Percentiles rank a stretch among this genome's conserved stretches.
Evolutionary conservation across 179 eudicot species (phyloP).

Genomic region (Nepenthes alata): DNA sequence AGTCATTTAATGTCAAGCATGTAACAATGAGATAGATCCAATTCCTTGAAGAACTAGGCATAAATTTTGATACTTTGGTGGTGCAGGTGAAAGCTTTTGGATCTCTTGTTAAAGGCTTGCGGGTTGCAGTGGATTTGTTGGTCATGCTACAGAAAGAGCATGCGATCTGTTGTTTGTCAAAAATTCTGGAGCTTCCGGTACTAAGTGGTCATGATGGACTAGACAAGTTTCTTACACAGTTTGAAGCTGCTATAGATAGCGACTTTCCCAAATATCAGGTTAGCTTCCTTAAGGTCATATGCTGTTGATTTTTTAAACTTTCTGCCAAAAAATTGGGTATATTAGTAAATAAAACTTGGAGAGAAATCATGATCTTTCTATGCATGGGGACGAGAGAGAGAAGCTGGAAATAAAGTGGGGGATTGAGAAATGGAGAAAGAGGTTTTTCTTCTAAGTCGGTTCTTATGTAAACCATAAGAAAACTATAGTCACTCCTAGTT

Average conservation of each 20-base stretch:
- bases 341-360: no score
- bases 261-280: conserved; percentile 95
- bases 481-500: no score
- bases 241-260: conserved; percentile 91
- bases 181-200: conserved; percentile 52
- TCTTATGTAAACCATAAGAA: no score
- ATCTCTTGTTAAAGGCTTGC: conserved; percentile 71
- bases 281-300: conserved; percentile 6
- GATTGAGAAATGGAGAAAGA: no score
- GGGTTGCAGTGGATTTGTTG: conserved; percentile 57
- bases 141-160: conserved; percentile 39
- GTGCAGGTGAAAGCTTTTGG: conserved; percentile 84
- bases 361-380: no score
- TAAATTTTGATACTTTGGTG: background rate
- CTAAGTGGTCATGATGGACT: conserved; percentile 54
- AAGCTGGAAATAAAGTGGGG: no score
- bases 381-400: no score
- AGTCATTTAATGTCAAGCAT: no score
- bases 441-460: no score
- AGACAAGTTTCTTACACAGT: conserved; percentile 62
- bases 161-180: conserved; percentile 29
- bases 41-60: no score
- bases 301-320: background rate
- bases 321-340: background rate
- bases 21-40: no score